phyloP scores from a whole-genome alignment of 202 grass and related monocot genomes.

The Hordeum pubiflorum region DNA sequence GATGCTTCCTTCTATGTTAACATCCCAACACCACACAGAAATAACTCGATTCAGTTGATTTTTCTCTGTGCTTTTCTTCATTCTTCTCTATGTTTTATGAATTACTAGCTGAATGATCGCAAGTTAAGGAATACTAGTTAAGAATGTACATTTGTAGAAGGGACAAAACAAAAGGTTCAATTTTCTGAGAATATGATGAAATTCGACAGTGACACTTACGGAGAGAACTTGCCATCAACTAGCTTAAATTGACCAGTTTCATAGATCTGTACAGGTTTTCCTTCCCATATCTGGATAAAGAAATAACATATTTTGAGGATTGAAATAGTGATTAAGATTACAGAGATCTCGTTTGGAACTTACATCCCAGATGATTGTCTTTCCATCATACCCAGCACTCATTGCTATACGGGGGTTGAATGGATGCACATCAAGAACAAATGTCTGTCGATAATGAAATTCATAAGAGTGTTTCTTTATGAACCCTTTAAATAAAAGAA shows the following conservation, averaged over 20 bases:
- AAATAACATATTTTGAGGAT: slow-evolving; percentile 13
- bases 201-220: slow-evolving; percentile 58
- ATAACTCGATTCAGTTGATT: not conserved
- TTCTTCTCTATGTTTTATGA: not conserved
- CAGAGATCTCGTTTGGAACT: slow-evolving; percentile 34
- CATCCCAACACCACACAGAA: not conserved
- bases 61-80: not conserved
- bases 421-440: slow-evolving; percentile 99
- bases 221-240: slow-evolving; percentile 98
- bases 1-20: slow-evolving; percentile 7
- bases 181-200: slow-evolving; percentile 16
- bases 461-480: slow-evolving; percentile 1
- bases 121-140: not conserved
- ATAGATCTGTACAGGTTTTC: slow-evolving; percentile 89
- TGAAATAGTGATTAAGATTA: slow-evolving; percentile 18
- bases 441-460: slow-evolving; percentile 66
- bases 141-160: not conserved
- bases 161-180: not conserved
- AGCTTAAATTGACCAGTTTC: slow-evolving; percentile 91
- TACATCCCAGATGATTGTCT: slow-evolving; percentile 99
- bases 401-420: slow-evolving; percentile 99
- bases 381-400: slow-evolving; percentile 99
- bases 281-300: slow-evolving; percentile 90
- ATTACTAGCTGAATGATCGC: not conserved
- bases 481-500: not conserved